Evolutionary conservation across 2,329 filamentous ascomycete genomes (phyloP).

Genomic region (Aureobasidium sp.): DNA sequence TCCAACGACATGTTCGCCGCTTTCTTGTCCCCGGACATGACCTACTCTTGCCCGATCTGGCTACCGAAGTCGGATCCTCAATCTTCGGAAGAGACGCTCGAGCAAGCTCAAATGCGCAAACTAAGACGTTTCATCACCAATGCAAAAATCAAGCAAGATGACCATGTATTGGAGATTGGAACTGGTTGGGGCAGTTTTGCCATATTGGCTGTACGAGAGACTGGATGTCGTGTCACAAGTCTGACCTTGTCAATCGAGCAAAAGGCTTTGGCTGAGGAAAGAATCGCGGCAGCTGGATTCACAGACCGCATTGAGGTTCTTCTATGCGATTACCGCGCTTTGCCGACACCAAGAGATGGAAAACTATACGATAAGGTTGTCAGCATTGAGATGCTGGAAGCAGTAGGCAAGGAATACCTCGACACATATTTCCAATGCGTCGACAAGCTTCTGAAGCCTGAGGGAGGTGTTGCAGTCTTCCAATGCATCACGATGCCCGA

Average conservation of each 20-base stretch:
- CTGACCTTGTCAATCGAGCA: slow-evolving; percentile 64
- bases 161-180: slow-evolving; percentile 68
- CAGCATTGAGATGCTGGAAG: slow-evolving; percentile 72
- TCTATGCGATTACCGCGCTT: slow-evolving; percentile 60
- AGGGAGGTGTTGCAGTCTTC: slow-evolving; percentile 62
- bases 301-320: slow-evolving; percentile 55
- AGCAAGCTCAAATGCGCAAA: slow-evolving; percentile 62
- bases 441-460: slow-evolving; percentile 55
- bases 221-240: slow-evolving; percentile 61
- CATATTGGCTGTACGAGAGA: slow-evolving; percentile 58
- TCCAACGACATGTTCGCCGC: slow-evolving; percentile 70
- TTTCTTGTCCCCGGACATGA: slow-evolving; percentile 69
- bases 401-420: slow-evolving; percentile 61
- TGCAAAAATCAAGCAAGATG: slow-evolving; percentile 54
- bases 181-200: slow-evolving; percentile 71
- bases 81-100: slow-evolving; percentile 49
- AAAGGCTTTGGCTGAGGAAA: slow-evolving; percentile 58
- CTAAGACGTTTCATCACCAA: slow-evolving; percentile 59
- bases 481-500: slow-evolving; percentile 75
- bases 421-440: slow-evolving; percentile 61
- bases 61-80: slow-evolving; percentile 36
- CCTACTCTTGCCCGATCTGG: slow-evolving; percentile 67
- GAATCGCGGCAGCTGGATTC: slow-evolving; percentile 56
- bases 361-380: slow-evolving; percentile 61
- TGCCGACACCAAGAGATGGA: slow-evolving; percentile 44